Conservation (phyloP, 2,329 filamentous ascomycete genomes). For the Aplosporella prunicola region DNA sequence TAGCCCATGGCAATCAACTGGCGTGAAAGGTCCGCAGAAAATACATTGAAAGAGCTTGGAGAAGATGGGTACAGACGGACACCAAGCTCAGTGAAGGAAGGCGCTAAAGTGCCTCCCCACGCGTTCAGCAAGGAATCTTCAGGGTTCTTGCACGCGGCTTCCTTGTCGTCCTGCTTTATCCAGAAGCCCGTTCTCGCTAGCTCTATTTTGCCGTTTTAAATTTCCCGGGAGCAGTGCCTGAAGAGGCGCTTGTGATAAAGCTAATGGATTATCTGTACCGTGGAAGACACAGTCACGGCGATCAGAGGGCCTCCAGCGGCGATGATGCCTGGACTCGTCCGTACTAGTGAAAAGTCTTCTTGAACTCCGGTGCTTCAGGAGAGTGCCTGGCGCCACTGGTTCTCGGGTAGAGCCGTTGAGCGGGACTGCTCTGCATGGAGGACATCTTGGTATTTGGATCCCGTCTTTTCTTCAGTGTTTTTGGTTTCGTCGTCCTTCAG, state of each 20-base stretch:
- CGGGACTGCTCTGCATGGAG: not conserved
- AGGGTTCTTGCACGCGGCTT: slow-evolving; percentile 4
- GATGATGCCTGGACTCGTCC: not conserved
- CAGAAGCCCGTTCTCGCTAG: no score
- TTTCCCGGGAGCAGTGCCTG: not conserved
- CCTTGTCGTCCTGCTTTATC: no score
- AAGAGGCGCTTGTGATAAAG: slow-evolving; percentile 3
- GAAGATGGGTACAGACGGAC: no score
- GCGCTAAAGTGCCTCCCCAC: no score
- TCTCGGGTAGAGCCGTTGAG: not conserved
- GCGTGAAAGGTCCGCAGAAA: no score
- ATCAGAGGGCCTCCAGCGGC: not conserved
- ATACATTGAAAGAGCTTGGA: no score
- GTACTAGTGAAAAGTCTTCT: slow-evolving; percentile 1
- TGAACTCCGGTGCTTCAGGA: slow-evolving; percentile 1
- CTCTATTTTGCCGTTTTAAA: not conserved
- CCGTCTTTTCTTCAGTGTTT: not conserved
- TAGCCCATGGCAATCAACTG: no score
- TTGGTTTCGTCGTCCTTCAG: not conserved
- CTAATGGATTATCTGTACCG: no score
- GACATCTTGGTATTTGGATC: slow-evolving; percentile 2
- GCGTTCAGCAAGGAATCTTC: no score
- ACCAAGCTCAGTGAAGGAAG: no score
- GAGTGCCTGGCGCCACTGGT: not conserved
- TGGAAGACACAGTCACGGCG: no score